Percentiles rank a stretch among this genome's conserved stretches.
These are phyloP conservation scores for Cytospora chrysosperma DNA, from an alignment of 2,329 filamentous ascomycete genomes.

Conservation along the genomic window DNA sequence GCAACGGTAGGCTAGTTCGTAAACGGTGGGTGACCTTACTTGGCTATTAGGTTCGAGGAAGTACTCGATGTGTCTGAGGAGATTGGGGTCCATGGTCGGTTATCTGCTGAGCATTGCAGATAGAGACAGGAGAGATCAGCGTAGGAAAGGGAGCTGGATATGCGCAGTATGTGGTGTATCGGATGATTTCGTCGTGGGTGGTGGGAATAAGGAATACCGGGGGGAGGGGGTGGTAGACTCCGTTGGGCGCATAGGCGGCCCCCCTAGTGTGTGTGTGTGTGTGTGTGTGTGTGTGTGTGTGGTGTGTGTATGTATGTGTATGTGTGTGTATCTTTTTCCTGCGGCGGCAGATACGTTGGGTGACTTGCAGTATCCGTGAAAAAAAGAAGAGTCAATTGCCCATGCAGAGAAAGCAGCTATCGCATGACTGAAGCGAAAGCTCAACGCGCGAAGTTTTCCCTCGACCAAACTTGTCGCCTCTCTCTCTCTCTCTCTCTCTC, in stretches of 20 bases:
- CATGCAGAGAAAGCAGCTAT: neutral
- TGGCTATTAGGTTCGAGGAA: conserved; percentile 41
- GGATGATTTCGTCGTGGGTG: neutral
- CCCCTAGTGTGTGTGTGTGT: neutral
- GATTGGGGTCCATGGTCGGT: conserved; percentile 38
- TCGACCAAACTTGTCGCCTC: neutral
- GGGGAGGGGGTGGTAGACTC: neutral
- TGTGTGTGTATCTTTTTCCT: neutral
- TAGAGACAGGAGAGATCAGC: conserved; percentile 4
- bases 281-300: too few relatives aligned
- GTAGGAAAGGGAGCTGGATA: conserved; percentile 6
- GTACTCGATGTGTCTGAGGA: conserved; percentile 40
- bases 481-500: too few relatives aligned
- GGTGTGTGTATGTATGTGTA: too few relatives aligned
- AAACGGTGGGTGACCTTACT: conserved; percentile 29
- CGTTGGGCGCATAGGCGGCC: neutral
- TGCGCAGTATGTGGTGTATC: conserved; percentile 8
- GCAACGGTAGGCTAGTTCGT: neutral
- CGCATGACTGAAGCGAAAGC: neutral
- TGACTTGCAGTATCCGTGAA: neutral
- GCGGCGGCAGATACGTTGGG: neutral
- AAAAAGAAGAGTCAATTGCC: too few relatives aligned
- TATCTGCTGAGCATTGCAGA: conserved; percentile 19
- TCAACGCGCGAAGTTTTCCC: neutral
- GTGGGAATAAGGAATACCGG: neutral